Percentiles rank a stretch among this genome's conserved stretches.
Conservation (phyloP, 1,284 basidiomycete genomes). For the Megacollybia platyphylla region DNA sequence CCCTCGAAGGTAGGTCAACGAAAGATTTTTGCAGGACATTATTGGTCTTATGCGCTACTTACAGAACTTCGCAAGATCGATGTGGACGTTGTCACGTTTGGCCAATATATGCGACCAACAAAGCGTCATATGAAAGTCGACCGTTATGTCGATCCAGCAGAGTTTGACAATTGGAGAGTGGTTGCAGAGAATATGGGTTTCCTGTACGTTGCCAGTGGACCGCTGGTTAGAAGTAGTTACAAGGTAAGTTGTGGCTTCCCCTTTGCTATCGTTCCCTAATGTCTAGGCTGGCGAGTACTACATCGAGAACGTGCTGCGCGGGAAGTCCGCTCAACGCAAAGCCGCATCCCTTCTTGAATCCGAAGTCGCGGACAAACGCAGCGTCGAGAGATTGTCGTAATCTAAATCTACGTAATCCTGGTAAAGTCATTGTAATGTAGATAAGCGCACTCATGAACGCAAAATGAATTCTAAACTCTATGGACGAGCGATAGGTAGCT, state of each 20-base stretch:
- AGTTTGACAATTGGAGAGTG: conserved; percentile 88
- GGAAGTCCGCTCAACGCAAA: conserved; percentile 35
- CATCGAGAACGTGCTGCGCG: conserved; percentile 78
- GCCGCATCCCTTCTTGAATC: conserved; percentile 10
- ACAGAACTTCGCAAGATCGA: conserved; percentile 77
- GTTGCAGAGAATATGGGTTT: conserved; percentile 91
- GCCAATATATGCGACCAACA: conserved; percentile 99
- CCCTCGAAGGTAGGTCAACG: conserved; percentile 58
- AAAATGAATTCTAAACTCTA: no score
- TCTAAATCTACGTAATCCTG: neutral
- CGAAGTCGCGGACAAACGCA: neutral
- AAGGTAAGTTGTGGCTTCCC: conserved; percentile 47
- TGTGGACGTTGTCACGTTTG: conserved; percentile 98
- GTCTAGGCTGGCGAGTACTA: conserved; percentile 81
- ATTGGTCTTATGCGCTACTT: neutral
- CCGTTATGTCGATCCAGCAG: conserved; percentile 87
- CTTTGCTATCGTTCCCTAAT: neutral
- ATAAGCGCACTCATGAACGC: no score
- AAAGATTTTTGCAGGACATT: neutral
- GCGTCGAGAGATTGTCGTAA: neutral
- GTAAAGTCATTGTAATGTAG: neutral
- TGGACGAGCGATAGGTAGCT: neutral
- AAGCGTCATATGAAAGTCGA: conserved; percentile 99
- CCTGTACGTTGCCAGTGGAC: conserved; percentile 94
- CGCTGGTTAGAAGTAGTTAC: conserved; percentile 92